These are phyloP conservation scores for Neurospora hispaniola DNA, from an alignment of 495 filamentous ascomycete species.

Conservation along the genomic window DNA sequence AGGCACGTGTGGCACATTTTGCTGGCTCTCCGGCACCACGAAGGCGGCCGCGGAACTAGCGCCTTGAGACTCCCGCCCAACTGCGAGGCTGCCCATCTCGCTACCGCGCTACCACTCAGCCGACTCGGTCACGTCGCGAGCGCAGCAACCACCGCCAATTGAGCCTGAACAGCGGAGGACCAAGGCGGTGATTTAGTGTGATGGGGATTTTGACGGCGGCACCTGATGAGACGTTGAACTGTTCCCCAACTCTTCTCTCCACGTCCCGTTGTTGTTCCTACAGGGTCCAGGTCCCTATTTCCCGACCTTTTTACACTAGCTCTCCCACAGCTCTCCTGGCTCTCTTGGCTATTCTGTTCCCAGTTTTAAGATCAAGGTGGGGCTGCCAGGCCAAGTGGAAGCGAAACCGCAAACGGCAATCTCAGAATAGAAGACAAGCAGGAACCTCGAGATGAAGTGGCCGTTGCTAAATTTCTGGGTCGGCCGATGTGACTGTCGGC, in stretches of 20 bases:
- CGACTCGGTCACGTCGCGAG: neutral
- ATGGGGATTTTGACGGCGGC: neutral
- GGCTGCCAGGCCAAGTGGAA: neutral
- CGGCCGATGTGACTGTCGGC: neutral
- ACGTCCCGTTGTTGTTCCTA: neutral
- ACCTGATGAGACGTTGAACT: neutral
- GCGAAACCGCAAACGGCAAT: neutral
- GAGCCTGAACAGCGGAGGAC: neutral
- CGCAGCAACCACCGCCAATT: neutral
- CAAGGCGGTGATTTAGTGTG: neutral
- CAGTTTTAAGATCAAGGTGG: neutral
- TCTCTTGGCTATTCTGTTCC: neutral
- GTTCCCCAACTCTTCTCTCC: neutral
- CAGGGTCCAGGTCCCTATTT: neutral
- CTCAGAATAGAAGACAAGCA: neutral
- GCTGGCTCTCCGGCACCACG: neutral
- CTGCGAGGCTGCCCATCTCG: conserved; percentile 16
- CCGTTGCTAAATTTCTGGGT: neutral
- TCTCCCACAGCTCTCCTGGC: neutral
- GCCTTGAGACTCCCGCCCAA: conserved; percentile 6
- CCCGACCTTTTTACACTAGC: neutral
- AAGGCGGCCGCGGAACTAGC: conserved; percentile 6
- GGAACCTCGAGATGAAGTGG: neutral
- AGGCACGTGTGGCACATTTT: conserved; percentile 4
- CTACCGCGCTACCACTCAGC: conserved; percentile 5